Percentiles rank a stretch among this genome's conserved stretches.
These are phyloP conservation scores for Asterophora parasitica DNA, from an alignment of 768 basidiomycete genomes.

Conservation along the genomic window DNA sequence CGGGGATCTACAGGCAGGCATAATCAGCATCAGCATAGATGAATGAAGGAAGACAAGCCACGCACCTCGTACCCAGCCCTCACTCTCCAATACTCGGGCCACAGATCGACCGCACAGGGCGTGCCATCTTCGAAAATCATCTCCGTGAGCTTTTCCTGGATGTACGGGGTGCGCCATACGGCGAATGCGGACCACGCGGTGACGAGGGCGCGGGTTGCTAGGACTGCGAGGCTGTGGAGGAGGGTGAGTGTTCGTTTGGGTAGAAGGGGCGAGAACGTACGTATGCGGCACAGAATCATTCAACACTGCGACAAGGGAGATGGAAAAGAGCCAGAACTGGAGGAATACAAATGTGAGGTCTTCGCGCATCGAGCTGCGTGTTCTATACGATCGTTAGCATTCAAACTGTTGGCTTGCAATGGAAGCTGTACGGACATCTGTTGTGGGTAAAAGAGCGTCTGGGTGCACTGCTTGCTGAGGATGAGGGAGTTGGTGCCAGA, in stretches of 20 bases:
- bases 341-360: slow-evolving; percentile 42
- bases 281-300: slow-evolving; percentile 52
- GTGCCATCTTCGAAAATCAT: slow-evolving; percentile 35
- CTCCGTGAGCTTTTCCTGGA: slow-evolving; percentile 29
- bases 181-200: slow-evolving; percentile 50
- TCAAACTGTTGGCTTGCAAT: not conserved
- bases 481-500: slow-evolving; percentile 13
- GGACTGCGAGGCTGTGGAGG: slow-evolving; percentile 37
- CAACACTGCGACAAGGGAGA: slow-evolving; percentile 45
- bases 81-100: slow-evolving; percentile 37
- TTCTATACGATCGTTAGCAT: slow-evolving; percentile 21
- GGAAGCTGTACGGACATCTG: slow-evolving; percentile 32
- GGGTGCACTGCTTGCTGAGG: slow-evolving; percentile 38
- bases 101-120: slow-evolving; percentile 46
- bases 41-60: too few species aligned
- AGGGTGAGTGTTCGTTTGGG: too few species aligned
- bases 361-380: slow-evolving; percentile 40
- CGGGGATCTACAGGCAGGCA: slow-evolving; percentile 41
- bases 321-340: slow-evolving; percentile 51
- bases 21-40: too few species aligned
- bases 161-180: slow-evolving; percentile 39
- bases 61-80: slow-evolving; percentile 40
- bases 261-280: slow-evolving; percentile 26
- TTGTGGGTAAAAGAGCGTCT: slow-evolving; percentile 38
- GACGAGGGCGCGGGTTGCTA: slow-evolving; percentile 41